phyloP scores from a whole-genome alignment of 2,329 filamentous ascomycete species.

The Hypocrella siamensis region DNA sequence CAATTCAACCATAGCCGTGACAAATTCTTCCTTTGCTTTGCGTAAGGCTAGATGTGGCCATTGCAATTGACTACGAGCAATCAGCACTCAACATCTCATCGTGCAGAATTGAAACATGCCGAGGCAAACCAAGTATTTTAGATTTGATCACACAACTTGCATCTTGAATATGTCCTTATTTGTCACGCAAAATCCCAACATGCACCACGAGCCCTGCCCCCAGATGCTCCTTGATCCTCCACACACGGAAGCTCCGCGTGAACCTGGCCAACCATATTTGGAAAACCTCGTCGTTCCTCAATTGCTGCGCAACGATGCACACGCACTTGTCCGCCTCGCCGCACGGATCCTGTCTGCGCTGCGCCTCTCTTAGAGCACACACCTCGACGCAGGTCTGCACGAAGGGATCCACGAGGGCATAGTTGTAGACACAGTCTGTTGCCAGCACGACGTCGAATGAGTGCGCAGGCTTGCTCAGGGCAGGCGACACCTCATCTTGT shows the following conservation, averaged over 20 bases:
- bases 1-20: too few relatives aligned
- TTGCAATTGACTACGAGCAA: too few relatives aligned
- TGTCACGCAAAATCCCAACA: conserved; percentile 46
- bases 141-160: too few relatives aligned
- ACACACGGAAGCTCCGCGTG: conserved; percentile 49
- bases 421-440: conserved; percentile 94
- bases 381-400: conserved; percentile 67
- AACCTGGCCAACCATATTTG: conserved; percentile 65
- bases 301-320: conserved; percentile 76
- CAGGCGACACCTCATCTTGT: conserved; percentile 33
- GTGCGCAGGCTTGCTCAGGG: conserved; percentile 17
- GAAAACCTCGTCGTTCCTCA: conserved; percentile 74
- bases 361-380: conserved; percentile 39
- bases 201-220: conserved; percentile 61
- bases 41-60: too few relatives aligned
- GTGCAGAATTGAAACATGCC: too few relatives aligned
- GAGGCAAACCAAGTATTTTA: too few relatives aligned
- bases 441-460: conserved; percentile 63
- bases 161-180: too few relatives aligned
- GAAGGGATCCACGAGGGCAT: conserved; percentile 65
- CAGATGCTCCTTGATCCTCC: conserved; percentile 55
- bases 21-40: too few relatives aligned
- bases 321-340: conserved; percentile 29
- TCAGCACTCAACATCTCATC: too few relatives aligned
- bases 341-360: conserved; percentile 2